Percentiles rank a stretch among this genome's conserved stretches.
Conservation (phyloP, 192 early-diverging fungal species). For the Umbelopsis sp. region DNA sequence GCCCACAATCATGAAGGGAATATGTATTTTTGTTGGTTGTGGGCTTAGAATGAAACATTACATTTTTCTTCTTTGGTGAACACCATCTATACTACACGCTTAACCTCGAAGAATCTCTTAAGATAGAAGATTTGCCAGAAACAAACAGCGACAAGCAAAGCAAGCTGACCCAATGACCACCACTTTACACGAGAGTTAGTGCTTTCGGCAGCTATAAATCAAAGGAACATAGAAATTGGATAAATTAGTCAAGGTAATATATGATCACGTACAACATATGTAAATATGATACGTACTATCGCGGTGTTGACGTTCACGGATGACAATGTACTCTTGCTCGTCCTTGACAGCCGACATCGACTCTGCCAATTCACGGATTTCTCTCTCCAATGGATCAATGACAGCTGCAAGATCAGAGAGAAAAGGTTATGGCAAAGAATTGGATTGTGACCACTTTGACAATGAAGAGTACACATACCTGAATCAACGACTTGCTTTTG, state of each 20-base stretch:
- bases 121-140: slow-evolving; percentile 77
- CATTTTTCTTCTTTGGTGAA: neutral
- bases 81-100: slow-evolving; percentile 57
- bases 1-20: neutral
- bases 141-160: slow-evolving; percentile 63
- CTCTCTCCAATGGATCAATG: slow-evolving; percentile 62
- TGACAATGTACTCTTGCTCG: slow-evolving; percentile 72
- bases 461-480: slow-evolving; percentile 7
- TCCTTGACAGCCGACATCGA: slow-evolving; percentile 64
- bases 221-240: neutral
- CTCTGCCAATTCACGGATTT: slow-evolving; percentile 64
- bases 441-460: neutral
- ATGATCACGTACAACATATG: neutral
- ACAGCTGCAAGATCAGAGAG: slow-evolving; percentile 27
- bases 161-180: slow-evolving; percentile 73
- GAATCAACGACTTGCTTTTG: slow-evolving; percentile 36
- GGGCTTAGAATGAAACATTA: neutral
- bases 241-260: neutral
- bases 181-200: slow-evolving; percentile 79
- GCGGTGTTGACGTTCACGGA: slow-evolving; percentile 63
- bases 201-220: slow-evolving; percentile 79
- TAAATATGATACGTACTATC: slow-evolving; percentile 56
- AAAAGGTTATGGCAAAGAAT: no score
- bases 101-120: slow-evolving; percentile 73
- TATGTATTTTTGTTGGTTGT: slow-evolving; percentile 1